These are phyloP conservation scores for Cryptosporidium muris DNA, from an alignment of 169 alveolate genomes.

Conservation along the genomic window DNA sequence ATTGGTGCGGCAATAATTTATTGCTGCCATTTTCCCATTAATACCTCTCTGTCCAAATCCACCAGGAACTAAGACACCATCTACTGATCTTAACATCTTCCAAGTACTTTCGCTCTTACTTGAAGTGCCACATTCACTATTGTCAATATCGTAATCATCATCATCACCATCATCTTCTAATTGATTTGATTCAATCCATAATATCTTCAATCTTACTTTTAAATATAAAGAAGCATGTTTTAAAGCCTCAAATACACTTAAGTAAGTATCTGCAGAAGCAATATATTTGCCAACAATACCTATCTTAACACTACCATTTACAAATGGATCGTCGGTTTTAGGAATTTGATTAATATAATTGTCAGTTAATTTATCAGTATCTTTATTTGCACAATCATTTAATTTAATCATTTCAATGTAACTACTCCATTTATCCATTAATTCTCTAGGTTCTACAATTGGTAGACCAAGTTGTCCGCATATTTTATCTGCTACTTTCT, in stretches of 20 bases:
- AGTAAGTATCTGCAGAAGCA: slow-evolving; percentile 90
- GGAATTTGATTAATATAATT: neutral
- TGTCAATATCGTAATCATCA: slow-evolving; percentile 25
- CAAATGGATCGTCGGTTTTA: slow-evolving; percentile 2
- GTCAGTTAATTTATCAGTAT: slow-evolving; percentile 11
- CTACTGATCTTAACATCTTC: slow-evolving; percentile 79
- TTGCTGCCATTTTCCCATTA: slow-evolving; percentile 89
- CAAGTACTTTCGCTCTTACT: slow-evolving; percentile 76
- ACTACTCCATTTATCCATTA: slow-evolving; percentile 38
- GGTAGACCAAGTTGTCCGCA: slow-evolving; percentile 25
- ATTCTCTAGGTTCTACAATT: slow-evolving; percentile 22
- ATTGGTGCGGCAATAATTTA: slow-evolving; percentile 86
- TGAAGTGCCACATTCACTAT: neutral
- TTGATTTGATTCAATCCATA: slow-evolving; percentile 80
- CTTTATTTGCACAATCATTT: slow-evolving; percentile 17
- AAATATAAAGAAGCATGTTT: slow-evolving; percentile 91
- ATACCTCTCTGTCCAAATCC: slow-evolving; percentile 95
- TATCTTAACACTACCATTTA: slow-evolving; percentile 73
- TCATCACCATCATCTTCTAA: slow-evolving; percentile 72
- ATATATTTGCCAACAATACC: slow-evolving; percentile 94
- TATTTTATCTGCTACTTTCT: slow-evolving; percentile 60
- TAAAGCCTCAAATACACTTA: slow-evolving; percentile 91
- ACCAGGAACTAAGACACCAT: slow-evolving; percentile 93
- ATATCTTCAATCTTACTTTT: slow-evolving; percentile 77
- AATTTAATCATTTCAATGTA: slow-evolving; percentile 17